Base-by-base conservation (phyloP, 192 early-diverging fungal genomes). In the Kappamyces sp. region DNA sequence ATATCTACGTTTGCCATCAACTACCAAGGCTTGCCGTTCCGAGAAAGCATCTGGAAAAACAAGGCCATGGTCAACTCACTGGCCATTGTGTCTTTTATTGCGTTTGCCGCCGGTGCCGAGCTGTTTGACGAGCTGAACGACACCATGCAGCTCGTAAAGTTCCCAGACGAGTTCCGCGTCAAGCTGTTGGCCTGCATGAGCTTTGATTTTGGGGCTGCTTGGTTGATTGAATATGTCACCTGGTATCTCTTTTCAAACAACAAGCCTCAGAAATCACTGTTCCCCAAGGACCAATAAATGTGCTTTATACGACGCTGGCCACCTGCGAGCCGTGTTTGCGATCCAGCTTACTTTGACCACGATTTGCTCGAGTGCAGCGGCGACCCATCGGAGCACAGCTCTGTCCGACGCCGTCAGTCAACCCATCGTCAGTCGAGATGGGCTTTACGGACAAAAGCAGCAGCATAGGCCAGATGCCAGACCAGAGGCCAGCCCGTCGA, bases 1-100 rank as follows among this genome's bases (percentile, higher is more conserved):
- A 92, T 99, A 7, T 96, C 96, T 9, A 99, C 96, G 0, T 99
- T 99, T 82, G 96, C 94, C 8, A 93, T 99, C 76, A 99, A 99
- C 77, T 99, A 98, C 74, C 91, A 94, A 67, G 89, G 94, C 31
- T 82, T 87, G 60, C 96, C 96, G 30, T 99, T 99, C 83, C 83
- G 96, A 59, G 96, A 99, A 77, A 77, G 86, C 40, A 74, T 99
- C 33, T 75, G 77, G 58, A 87, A 96, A 57, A 99, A 99, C 78
- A 93, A 88, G 69, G 75, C 92, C 4, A 67, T 99, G 52, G 95
- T 86, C 74, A 91, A 91, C 69, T 88, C 89, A 45, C 67, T 99
- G 38, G 50, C 90, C 35, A 76, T 75, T 49, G 96, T 99, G 15
- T 85, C 81, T 48, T 81, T 75, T 47, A 88, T 99, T 57, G 93